Evolutionary conservation across 1,284 basidiomycete genomes (phyloP).

Genomic region (Leccinum ponderosum): DNA sequence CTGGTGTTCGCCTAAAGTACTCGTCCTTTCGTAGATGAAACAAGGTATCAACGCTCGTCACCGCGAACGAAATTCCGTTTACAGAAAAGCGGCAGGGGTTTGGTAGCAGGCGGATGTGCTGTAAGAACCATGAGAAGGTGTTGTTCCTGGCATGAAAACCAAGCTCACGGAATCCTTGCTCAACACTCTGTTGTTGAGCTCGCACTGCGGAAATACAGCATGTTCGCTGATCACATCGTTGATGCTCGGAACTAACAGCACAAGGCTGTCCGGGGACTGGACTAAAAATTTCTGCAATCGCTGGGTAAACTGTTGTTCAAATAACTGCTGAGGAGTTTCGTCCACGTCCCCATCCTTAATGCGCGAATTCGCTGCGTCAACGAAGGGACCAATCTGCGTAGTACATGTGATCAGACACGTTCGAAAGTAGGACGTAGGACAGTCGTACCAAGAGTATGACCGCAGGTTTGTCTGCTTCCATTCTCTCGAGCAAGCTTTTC

Average conservation of each 20-base stretch:
- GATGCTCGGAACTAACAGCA: slow-evolving; percentile 81
- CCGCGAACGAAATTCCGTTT: slow-evolving; percentile 81
- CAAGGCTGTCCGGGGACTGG: slow-evolving; percentile 64
- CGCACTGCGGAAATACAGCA: slow-evolving; percentile 86
- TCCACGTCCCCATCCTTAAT: slow-evolving; percentile 75
- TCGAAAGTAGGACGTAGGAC: not conserved
- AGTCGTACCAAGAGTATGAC: slow-evolving; percentile 74
- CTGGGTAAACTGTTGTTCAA: slow-evolving; percentile 64
- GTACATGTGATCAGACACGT: slow-evolving; percentile 2
- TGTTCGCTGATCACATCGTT: slow-evolving; percentile 82
- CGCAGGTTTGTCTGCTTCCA: slow-evolving; percentile 66
- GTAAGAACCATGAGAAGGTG: slow-evolving; percentile 3
- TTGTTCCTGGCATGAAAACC: not conserved
- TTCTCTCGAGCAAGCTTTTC: slow-evolving; percentile 55
- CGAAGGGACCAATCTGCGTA: slow-evolving; percentile 83
- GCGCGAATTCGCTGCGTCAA: slow-evolving; percentile 74
- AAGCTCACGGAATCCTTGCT: slow-evolving; percentile 49
- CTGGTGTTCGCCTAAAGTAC: slow-evolving; percentile 69
- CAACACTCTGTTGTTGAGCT: slow-evolving; percentile 50
- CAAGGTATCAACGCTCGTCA: slow-evolving; percentile 82
- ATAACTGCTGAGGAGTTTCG: slow-evolving; percentile 66
- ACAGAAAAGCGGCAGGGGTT: slow-evolving; percentile 87
- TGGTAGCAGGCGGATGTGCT: slow-evolving; percentile 81
- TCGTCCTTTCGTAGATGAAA: slow-evolving; percentile 91
- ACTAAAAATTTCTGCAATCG: slow-evolving; percentile 61